A percentile compares a stretch with the other conserved stretches of the same genome.
Evolutionary conservation across 1,284 basidiomycete species (phyloP).

Genomic region (Violaceomyces palustris): DNA sequence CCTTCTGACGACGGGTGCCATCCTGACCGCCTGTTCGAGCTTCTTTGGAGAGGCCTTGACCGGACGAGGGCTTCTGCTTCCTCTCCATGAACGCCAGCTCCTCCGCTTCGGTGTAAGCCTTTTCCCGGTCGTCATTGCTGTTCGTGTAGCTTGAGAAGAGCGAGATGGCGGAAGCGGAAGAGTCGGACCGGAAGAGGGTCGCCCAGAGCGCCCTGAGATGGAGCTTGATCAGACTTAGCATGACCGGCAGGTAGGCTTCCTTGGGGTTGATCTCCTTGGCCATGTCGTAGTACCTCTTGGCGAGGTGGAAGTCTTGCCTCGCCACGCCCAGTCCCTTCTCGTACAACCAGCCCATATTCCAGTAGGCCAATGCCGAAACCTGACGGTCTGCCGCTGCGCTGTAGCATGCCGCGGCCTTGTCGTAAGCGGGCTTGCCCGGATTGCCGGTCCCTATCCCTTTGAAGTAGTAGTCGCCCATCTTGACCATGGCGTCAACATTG

Average conservation of each 20-base stretch:
- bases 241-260: conserved; percentile 82
- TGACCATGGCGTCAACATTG: conserved; percentile 90
- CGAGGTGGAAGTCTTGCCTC: conserved; percentile 77
- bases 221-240: conserved; percentile 74
- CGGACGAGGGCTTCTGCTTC: conserved; percentile 17
- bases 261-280: conserved; percentile 72
- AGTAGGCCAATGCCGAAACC: conserved; percentile 86
- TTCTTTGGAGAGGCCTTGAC: no score
- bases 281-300: conserved; percentile 90
- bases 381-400: conserved; percentile 84
- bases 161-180: conserved; percentile 34
- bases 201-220: conserved; percentile 77
- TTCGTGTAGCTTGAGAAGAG: conserved; percentile 28
- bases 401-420: conserved; percentile 88
- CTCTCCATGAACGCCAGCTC: conserved; percentile 17
- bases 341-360: conserved; percentile 99
- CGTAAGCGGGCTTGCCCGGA: conserved; percentile 63
- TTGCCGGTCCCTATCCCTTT: conserved; percentile 54
- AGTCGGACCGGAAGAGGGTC: conserved; percentile 26
- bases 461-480: conserved; percentile 85
- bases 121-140: conserved; percentile 2
- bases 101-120: conserved; percentile 38
- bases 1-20: not conserved
- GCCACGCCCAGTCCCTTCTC: conserved; percentile 89
- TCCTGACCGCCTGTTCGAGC: no score